Evolutionary conservation across 179 eudicot genomes (phyloP).

Genomic region (Nepenthes alata): DNA sequence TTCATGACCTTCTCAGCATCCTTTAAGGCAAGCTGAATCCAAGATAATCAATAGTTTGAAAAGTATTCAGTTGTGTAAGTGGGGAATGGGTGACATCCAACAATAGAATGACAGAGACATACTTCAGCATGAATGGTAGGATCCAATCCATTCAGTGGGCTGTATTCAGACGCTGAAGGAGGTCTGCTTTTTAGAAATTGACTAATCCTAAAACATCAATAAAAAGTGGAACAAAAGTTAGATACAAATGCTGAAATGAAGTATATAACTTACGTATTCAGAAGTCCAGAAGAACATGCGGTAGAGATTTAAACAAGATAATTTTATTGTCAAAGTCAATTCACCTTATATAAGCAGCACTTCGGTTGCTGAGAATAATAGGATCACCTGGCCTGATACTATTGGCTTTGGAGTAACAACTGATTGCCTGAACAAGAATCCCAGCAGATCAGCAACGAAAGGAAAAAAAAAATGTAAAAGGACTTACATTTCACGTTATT

Average conservation of each 20-base stretch:
- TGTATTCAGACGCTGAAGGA: slow-evolving; percentile 68
- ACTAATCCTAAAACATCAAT: slow-evolving; percentile 39
- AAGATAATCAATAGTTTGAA: not conserved
- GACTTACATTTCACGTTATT: too few relatives aligned
- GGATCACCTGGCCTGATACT: slow-evolving; percentile 64
- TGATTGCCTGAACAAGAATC: slow-evolving; percentile 41
- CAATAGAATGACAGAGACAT: slow-evolving; percentile 14
- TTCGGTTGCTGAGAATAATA: slow-evolving; percentile 77
- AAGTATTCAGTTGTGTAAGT: not conserved
- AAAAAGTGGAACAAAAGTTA: not conserved
- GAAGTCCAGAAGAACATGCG: not conserved
- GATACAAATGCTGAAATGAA: not conserved
- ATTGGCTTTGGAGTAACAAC: slow-evolving; percentile 69
- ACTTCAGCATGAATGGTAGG: slow-evolving; percentile 96
- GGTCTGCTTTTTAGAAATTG: slow-evolving; percentile 67
- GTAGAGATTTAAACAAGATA: not conserved
- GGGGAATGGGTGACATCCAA: not conserved
- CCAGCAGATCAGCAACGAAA: too few relatives aligned
- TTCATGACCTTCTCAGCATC: slow-evolving; percentile 83
- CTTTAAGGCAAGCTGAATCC: slow-evolving; percentile 1
- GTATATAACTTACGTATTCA: not conserved
- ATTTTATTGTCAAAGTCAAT: slow-evolving; percentile 1
- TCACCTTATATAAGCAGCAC: slow-evolving; percentile 84
- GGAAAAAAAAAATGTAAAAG: too few relatives aligned
- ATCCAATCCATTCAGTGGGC: slow-evolving; percentile 83